A percentile compares a stretch with the other conserved stretches of the same genome.
phyloP scores from a whole-genome alignment of 2,329 filamentous ascomycete species.

The Apiospora phragmitis region DNA sequence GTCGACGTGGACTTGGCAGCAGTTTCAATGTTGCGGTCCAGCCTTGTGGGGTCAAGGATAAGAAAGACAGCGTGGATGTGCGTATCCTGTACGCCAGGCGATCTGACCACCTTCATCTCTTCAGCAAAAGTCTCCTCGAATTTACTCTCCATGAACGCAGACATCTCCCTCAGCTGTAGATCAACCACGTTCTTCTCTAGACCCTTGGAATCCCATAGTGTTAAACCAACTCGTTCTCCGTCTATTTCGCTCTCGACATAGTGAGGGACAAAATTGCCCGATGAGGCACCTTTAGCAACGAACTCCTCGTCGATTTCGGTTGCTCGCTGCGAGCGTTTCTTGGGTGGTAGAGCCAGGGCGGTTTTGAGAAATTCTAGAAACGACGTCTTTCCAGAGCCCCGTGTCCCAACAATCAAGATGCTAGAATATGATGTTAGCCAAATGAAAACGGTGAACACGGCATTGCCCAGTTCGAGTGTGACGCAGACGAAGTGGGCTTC shows the following conservation, averaged over 20 bases:
- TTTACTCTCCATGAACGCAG: constrained; percentile 91
- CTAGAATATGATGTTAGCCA: constrained; percentile 46
- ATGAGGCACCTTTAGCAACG: constrained; percentile 50
- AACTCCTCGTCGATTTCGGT: constrained; percentile 58
- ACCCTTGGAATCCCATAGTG: constrained; percentile 94
- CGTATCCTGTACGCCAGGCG: constrained; percentile 89
- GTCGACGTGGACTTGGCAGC: constrained; percentile 57
- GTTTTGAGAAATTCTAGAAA: constrained; percentile 95
- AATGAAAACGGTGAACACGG: constrained; percentile 12
- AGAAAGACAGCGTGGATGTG: constrained; percentile 97
- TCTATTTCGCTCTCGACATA: constrained; percentile 96
- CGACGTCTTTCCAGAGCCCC: constrained; percentile 89
- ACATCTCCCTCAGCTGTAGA: constrained; percentile 88
- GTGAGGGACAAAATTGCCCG: constrained; percentile 78
- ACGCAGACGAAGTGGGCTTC: constrained; percentile 8
- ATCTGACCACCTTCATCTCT: constrained; percentile 95
- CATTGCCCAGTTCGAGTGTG: neutral
- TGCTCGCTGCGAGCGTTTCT: constrained; percentile 64
- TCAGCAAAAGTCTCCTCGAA: constrained; percentile 97
- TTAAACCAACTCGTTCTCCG: constrained; percentile 85
- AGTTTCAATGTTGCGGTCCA: constrained; percentile 82
- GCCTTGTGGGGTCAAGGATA: constrained; percentile 80
- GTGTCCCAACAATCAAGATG: constrained; percentile 85
- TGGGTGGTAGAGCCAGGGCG: constrained; percentile 77
- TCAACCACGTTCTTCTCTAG: constrained; percentile 95